phyloP scores from a whole-genome alignment of 2,329 filamentous ascomycete genomes.

The Cercospora citrullina region DNA sequence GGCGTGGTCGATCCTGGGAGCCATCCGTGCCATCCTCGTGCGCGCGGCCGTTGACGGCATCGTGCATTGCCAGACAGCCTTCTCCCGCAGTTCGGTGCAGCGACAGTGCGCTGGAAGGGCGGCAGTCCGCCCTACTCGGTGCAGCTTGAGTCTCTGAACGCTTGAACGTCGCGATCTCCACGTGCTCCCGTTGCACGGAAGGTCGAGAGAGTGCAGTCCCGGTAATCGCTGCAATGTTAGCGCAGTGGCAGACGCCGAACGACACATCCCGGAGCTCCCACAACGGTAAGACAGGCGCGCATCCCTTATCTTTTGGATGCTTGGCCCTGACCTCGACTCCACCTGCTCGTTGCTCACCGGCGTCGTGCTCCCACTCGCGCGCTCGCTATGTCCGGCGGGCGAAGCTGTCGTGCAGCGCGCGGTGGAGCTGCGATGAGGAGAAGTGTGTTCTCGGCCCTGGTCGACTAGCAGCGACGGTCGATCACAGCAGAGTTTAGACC shows the following conservation, averaged over 20 bases:
- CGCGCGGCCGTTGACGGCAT: slow-evolving; percentile 1
- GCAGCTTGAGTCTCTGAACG: neutral
- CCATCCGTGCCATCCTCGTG: neutral
- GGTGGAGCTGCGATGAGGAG: slow-evolving; percentile 12
- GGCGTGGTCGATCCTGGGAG: neutral
- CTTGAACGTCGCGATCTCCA: slow-evolving; percentile 18
- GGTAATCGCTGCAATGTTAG: slow-evolving; percentile 17
- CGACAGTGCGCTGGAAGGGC: neutral
- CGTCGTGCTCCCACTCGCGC: neutral
- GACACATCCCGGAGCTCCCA: slow-evolving; percentile 5
- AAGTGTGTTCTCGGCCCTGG: slow-evolving; percentile 12
- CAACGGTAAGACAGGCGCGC: neutral
- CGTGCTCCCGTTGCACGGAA: slow-evolving; percentile 9
- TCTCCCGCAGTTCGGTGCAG: neutral
- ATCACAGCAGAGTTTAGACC: slow-evolving; percentile 8
- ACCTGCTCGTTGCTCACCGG: neutral
- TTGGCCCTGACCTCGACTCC: neutral
- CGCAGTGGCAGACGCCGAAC: slow-evolving; percentile 4
- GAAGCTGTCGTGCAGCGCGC: neutral
- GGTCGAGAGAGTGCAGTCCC: neutral
- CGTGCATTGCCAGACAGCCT: neutral
- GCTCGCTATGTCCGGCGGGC: neutral
- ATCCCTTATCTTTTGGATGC: neutral
- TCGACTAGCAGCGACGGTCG: neutral
- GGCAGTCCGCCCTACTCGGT: neutral